Conservation (phyloP, 805 yeast genomes). For the Candida peoriensis region DNA sequence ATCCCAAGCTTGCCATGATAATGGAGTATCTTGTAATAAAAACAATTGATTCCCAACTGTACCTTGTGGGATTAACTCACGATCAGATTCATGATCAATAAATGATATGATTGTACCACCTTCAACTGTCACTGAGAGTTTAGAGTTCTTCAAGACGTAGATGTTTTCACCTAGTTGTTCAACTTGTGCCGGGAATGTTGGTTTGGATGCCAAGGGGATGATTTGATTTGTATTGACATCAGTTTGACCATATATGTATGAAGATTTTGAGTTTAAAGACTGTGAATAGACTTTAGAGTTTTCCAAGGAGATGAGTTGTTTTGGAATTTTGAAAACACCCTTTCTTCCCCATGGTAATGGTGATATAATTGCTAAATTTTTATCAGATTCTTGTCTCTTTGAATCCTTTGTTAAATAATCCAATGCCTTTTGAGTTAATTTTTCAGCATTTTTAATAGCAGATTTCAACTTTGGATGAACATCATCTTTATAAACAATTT, state of each 20-base stretch:
- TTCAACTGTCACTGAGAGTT: constrained; percentile 50
- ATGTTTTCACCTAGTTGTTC: constrained; percentile 33
- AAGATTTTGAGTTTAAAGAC: constrained; percentile 1
- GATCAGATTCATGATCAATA: constrained; percentile 47
- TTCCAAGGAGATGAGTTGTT: constrained; percentile 4
- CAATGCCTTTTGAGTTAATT: constrained; percentile 42
- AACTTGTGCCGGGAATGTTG: constrained; percentile 47
- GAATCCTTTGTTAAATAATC: constrained; percentile 6
- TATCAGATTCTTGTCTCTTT: not conserved
- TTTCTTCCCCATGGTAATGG: constrained; percentile 62
- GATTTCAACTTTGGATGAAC: constrained; percentile 72
- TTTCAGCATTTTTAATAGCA: constrained; percentile 48
- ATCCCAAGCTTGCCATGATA: constrained; percentile 96
- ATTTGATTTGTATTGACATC: constrained; percentile 3
- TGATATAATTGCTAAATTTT: constrained; percentile 33
- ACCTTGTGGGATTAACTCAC: constrained; percentile 57
- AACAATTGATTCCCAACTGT: constrained; percentile 78
- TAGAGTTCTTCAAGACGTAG: constrained; percentile 55
- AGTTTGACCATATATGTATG: constrained; percentile 20
- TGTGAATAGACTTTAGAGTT: constrained; percentile 1
- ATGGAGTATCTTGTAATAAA: constrained; percentile 84
- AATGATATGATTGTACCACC: constrained; percentile 64
- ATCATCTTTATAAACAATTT: constrained; percentile 84
- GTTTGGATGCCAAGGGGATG: constrained; percentile 9
- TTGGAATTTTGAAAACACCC: constrained; percentile 35